These are phyloP conservation scores for Debaryomyces coudertii DNA, from an alignment of 1,139 yeast genomes.

Conservation along the genomic window DNA sequence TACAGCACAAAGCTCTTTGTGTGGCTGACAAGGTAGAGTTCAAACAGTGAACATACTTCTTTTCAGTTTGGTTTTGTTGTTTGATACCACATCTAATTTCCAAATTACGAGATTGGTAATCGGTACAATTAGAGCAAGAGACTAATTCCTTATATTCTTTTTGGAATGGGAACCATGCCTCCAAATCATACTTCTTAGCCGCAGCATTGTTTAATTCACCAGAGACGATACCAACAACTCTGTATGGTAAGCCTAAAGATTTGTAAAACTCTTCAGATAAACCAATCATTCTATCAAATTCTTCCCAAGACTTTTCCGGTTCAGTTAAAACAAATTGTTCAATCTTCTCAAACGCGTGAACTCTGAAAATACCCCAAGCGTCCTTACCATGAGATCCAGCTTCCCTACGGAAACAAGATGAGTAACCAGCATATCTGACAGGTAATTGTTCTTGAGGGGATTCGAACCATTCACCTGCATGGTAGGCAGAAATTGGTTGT, in stretches of 20 bases:
- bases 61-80: conserved; percentile 92
- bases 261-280: conserved; percentile 91
- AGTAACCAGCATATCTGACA: conserved; percentile 93
- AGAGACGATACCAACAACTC: conserved; percentile 96
- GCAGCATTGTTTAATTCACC: conserved; percentile 99
- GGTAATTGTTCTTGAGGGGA: conserved; percentile 97
- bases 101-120: conserved; percentile 96
- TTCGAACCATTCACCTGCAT: conserved; percentile 98
- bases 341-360: conserved; percentile 96
- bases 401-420: conserved; percentile 98
- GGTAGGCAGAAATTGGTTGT: conserved; percentile 98
- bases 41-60: conserved; percentile 97
- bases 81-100: conserved; percentile 99
- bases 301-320: conserved; percentile 98
- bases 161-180: conserved; percentile 99
- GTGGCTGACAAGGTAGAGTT: conserved; percentile 98
- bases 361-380: conserved; percentile 99
- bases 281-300: conserved; percentile 93
- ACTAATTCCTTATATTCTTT: conserved; percentile 97
- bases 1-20: conserved; percentile 96
- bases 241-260: conserved; percentile 89
- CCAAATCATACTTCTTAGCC: conserved; percentile 96
- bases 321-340: conserved; percentile 96
- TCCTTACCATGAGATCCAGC: conserved; percentile 99
- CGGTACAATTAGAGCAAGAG: conserved; percentile 98